phyloP scores from a whole-genome alignment of 306 rosid genomes.

The Neltuma alba region DNA sequence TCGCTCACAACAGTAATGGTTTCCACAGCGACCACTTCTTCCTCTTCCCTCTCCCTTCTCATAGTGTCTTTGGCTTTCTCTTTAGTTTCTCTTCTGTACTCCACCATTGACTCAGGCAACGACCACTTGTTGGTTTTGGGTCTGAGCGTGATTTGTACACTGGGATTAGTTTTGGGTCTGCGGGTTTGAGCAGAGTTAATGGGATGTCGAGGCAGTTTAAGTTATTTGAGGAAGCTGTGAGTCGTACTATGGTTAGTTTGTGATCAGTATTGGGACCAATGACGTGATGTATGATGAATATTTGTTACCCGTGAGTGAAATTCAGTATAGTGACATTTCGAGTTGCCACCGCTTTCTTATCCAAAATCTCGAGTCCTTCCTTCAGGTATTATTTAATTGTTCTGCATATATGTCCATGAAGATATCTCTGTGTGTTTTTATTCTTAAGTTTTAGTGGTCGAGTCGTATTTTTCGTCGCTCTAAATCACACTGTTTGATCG shows the following conservation, averaged over 20 bases:
- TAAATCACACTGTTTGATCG: not conserved
- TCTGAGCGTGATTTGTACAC: slow-evolving; percentile 38
- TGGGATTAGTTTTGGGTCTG: slow-evolving; percentile 54
- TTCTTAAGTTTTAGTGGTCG: no score
- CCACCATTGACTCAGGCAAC: slow-evolving; percentile 51
- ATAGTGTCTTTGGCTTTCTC: not conserved
- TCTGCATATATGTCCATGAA: not conserved
- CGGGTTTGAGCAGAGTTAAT: no score
- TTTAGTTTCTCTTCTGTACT: slow-evolving; percentile 20
- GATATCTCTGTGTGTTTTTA: not conserved
- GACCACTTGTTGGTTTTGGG: slow-evolving; percentile 44
- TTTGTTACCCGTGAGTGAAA: not conserved
- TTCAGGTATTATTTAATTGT: slow-evolving; percentile 37
- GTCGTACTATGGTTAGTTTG: no score
- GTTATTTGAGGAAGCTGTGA: slow-evolving; percentile 42
- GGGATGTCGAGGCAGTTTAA: slow-evolving; percentile 35
- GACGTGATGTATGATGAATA: slow-evolving; percentile 46
- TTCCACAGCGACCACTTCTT: not conserved
- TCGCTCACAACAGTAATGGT: not conserved
- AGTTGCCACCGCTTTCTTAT: slow-evolving; percentile 44
- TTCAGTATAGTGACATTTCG: slow-evolving; percentile 13
- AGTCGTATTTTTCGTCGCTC: not conserved
- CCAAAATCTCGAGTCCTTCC: slow-evolving; percentile 30
- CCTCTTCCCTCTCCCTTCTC: not conserved
- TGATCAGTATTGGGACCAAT: slow-evolving; percentile 38